Percentiles rank a stretch among this genome's conserved stretches.
Evolutionary conservation across 352 stramenopile species (phyloP).

Genomic region (Phytophthora meadii): DNA sequence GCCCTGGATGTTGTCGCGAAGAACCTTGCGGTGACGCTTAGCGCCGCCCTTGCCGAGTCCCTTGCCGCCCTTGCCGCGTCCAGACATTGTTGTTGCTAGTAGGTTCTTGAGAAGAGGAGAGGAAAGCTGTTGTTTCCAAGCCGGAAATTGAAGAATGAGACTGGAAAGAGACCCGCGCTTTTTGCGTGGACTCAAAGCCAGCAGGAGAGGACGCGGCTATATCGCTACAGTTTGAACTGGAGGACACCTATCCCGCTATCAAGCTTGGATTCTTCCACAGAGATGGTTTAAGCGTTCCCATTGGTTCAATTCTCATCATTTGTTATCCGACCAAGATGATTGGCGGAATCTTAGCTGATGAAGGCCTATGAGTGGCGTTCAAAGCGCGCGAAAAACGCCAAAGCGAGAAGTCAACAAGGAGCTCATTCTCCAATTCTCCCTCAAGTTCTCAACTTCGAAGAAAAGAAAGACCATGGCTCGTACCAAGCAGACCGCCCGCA

Average conservation of each 20-base stretch:
- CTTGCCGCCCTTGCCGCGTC: conserved; percentile 74
- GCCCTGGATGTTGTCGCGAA: conserved; percentile 93
- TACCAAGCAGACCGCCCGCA: conserved; percentile 97
- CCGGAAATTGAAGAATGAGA: conserved; percentile 73
- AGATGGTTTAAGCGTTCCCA: not conserved
- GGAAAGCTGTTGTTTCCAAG: conserved; percentile 30
- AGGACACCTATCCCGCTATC: conserved; percentile 20
- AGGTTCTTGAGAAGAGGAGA: conserved; percentile 20
- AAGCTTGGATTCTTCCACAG: not conserved
- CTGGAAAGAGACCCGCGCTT: not conserved
- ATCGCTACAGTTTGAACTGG: conserved; percentile 19
- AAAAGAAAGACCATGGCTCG: conserved; percentile 80
- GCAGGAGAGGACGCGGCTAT: conserved; percentile 10
- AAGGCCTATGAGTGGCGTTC: conserved; percentile 4
- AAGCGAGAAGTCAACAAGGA: not conserved
- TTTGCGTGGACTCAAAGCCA: conserved; percentile 2
- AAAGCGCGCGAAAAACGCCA: conserved; percentile 18
- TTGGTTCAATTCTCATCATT: conserved; percentile 26
- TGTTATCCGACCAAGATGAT: conserved; percentile 12
- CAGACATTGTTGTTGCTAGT: conserved; percentile 59
- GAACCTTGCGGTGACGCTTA: conserved; percentile 89
- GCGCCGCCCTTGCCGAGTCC: conserved; percentile 83
- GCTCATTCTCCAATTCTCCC: conserved; percentile 46
- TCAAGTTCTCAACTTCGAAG: conserved; percentile 34
- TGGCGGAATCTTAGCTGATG: conserved; percentile 23